Evolutionary conservation across 2,329 filamentous ascomycete genomes (phyloP).

Genomic region (Colletotrichum theobromicola): DNA sequence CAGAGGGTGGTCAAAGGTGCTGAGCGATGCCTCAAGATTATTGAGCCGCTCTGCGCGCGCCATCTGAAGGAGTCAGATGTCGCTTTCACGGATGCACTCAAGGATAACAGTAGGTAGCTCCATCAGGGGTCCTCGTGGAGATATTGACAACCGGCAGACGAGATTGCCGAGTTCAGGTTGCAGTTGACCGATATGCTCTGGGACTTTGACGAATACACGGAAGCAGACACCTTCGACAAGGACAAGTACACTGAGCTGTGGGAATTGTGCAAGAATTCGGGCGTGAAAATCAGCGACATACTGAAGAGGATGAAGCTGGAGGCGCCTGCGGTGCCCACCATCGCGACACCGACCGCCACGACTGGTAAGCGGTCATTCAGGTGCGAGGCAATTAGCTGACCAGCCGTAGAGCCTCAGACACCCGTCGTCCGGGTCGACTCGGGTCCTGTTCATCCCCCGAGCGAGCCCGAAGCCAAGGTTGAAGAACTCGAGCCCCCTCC

Average conservation of each 20-base stretch:
- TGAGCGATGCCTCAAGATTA: constrained; percentile 52
- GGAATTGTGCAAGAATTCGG: constrained; percentile 51
- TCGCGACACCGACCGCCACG: neutral
- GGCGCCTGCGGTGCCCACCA: constrained; percentile 2
- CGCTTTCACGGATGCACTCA: constrained; percentile 56
- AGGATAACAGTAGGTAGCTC: constrained; percentile 52
- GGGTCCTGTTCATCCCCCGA: neutral
- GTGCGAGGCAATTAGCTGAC: neutral
- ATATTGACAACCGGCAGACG: constrained; percentile 39
- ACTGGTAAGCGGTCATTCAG: neutral
- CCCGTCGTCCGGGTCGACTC: neutral
- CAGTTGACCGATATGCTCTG: constrained; percentile 57
- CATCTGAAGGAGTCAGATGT: constrained; percentile 53
- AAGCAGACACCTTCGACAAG: constrained; percentile 54
- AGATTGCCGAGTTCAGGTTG: constrained; percentile 52
- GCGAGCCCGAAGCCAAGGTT: constrained; percentile 2
- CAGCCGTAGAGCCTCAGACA: neutral
- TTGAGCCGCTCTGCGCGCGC: constrained; percentile 57
- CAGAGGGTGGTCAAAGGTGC: constrained; percentile 53
- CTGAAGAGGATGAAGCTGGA: constrained; percentile 60
- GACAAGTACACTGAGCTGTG: constrained; percentile 55
- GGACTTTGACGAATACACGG: constrained; percentile 62
- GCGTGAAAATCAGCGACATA: constrained; percentile 54
- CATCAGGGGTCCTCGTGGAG: neutral
- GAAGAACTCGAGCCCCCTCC: constrained; percentile 18